Evolutionary conservation across 768 basidiomycete genomes (phyloP).

Genomic region (Lactarius sp.): DNA sequence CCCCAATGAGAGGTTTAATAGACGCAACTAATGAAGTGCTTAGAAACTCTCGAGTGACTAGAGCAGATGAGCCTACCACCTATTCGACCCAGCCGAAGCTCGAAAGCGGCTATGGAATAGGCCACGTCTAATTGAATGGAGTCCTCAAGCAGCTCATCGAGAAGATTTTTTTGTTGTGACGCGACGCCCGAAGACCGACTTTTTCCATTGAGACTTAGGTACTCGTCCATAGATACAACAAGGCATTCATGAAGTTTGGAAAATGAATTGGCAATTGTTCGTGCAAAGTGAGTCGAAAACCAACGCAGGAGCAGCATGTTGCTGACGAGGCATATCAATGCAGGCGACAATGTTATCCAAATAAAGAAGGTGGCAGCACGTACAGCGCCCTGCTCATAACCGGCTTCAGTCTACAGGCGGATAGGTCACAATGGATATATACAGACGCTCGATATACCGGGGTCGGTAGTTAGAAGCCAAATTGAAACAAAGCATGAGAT

Average conservation of each 20-base stretch:
- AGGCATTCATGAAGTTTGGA: constrained; percentile 35
- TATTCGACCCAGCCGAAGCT: constrained; percentile 42
- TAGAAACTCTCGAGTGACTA: background rate
- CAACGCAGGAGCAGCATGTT: constrained; percentile 39
- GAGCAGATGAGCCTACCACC: constrained; percentile 32
- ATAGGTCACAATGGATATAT: background rate
- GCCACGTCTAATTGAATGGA: constrained; percentile 39
- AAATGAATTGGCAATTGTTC: constrained; percentile 36
- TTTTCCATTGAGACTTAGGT: constrained; percentile 26
- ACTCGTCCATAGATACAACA: constrained; percentile 30
- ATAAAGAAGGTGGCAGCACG: constrained; percentile 34
- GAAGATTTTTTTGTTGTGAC: constrained; percentile 25
- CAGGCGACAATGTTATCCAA: constrained; percentile 40
- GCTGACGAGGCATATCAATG: constrained; percentile 35
- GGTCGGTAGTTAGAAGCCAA: constrained; percentile 40
- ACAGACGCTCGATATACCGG: constrained; percentile 34
- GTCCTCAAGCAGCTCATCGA: constrained; percentile 32
- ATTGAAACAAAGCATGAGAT: constrained; percentile 46
- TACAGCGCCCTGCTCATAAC: constrained; percentile 27
- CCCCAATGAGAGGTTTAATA: constrained; percentile 41
- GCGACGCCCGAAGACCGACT: constrained; percentile 21
- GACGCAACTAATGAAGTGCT: constrained; percentile 34
- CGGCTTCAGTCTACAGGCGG: background rate
- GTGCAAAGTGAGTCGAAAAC: constrained; percentile 42
- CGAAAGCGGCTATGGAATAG: constrained; percentile 44